These are phyloP conservation scores for Pueraria montana DNA, from an alignment of 306 rosid species.

Conservation along the genomic window DNA sequence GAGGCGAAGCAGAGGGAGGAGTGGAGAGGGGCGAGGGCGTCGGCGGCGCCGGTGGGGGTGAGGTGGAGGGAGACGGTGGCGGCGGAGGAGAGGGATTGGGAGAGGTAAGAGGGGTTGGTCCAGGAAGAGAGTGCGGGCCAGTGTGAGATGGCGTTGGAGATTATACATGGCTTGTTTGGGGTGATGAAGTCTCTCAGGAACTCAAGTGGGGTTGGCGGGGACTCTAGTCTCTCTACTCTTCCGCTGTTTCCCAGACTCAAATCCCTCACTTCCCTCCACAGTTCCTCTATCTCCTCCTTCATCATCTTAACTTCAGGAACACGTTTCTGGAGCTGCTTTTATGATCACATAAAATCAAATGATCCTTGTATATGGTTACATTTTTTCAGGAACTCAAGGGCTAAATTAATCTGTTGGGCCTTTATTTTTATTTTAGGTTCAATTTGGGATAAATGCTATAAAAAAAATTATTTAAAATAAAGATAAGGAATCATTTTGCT, in stretches of 20 bases:
- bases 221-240: slow-evolving; percentile 59
- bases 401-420: too few species aligned
- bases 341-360: not conserved
- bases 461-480: too few species aligned
- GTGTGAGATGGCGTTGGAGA: slow-evolving; percentile 71
- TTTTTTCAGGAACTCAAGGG: too few species aligned
- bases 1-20: slow-evolving; percentile 60
- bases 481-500: too few species aligned
- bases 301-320: slow-evolving; percentile 23
- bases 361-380: not conserved
- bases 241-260: slow-evolving; percentile 65
- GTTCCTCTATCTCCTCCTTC: slow-evolving; percentile 61
- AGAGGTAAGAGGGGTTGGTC: slow-evolving; percentile 66
- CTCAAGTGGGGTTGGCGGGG: slow-evolving; percentile 66
- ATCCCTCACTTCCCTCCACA: slow-evolving; percentile 83
- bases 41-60: slow-evolving; percentile 83
- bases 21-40: slow-evolving; percentile 57
- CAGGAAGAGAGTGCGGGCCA: slow-evolving; percentile 82
- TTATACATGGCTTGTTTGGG: slow-evolving; percentile 83
- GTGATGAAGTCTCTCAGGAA: slow-evolving; percentile 70
- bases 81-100: slow-evolving; percentile 66
- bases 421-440: too few species aligned
- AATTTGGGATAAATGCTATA: too few species aligned
- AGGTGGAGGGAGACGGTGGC: slow-evolving; percentile 78
- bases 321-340: not conserved